A percentile compares a stretch with the other conserved stretches of the same genome.
Conservation (phyloP, 768 basidiomycete species). For the Amanita inopinata region DNA sequence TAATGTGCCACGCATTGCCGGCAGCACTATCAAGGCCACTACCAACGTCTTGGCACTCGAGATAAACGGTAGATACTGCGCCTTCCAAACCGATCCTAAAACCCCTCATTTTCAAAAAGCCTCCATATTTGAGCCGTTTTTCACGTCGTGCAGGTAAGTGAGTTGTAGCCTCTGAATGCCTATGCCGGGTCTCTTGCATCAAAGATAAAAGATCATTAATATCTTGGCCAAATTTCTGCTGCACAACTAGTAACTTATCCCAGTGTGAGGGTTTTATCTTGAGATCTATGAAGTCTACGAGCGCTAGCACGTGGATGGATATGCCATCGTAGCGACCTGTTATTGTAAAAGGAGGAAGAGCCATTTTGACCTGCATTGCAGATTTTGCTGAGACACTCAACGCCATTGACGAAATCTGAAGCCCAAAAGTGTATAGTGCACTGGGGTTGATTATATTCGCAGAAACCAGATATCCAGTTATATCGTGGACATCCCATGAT, state of each 20-base stretch:
- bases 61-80: constrained; percentile 55
- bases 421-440: constrained; percentile 41
- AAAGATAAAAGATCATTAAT: constrained; percentile 71
- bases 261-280: constrained; percentile 75
- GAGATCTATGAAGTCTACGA: constrained; percentile 61
- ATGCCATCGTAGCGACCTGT: constrained; percentile 46
- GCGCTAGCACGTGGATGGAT: constrained; percentile 41
- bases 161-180: constrained; percentile 13
- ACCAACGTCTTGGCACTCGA: constrained; percentile 69
- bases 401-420: constrained; percentile 53
- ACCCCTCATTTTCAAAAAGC: constrained; percentile 61
- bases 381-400: constrained; percentile 25
- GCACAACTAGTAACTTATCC: constrained; percentile 76
- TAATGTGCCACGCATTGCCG: constrained; percentile 54
- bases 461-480: constrained; percentile 36
- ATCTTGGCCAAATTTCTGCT: constrained; percentile 85
- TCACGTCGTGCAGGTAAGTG: constrained; percentile 13
- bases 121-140: constrained; percentile 29
- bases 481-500: constrained; percentile 56
- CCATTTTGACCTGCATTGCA: constrained; percentile 47
- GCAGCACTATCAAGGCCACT: constrained; percentile 45
- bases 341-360: constrained; percentile 55
- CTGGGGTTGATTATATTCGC: constrained; percentile 22
- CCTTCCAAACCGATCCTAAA: constrained; percentile 77
- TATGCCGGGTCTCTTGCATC: constrained; percentile 47